These are phyloP conservation scores for Psilocybe cubensis DNA, from an alignment of 768 basidiomycete genomes.

Conservation along the genomic window DNA sequence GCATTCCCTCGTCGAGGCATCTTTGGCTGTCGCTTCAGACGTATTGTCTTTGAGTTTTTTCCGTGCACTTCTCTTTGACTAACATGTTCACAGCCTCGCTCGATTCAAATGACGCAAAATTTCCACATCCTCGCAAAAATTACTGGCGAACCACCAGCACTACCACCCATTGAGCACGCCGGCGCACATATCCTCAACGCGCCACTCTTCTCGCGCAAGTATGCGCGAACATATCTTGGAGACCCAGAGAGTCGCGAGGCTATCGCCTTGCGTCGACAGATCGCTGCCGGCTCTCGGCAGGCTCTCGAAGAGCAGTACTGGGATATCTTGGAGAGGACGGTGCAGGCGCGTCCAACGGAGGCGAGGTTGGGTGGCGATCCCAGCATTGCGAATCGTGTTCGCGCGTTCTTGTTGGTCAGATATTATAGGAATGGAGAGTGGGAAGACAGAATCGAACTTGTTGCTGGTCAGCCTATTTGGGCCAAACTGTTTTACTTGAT, in stretches of 20 bases:
- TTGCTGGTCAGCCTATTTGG: slow-evolving; percentile 90
- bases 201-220: slow-evolving; percentile 80
- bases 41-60: slow-evolving; percentile 38
- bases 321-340: slow-evolving; percentile 79
- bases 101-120: slow-evolving; percentile 66
- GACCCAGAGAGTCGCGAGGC: slow-evolving; percentile 68
- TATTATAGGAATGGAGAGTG: slow-evolving; percentile 85
- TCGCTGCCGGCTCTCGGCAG: slow-evolving; percentile 76
- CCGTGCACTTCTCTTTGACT: neutral
- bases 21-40: slow-evolving; percentile 59
- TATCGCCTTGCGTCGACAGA: slow-evolving; percentile 64
- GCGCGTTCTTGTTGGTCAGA: slow-evolving; percentile 82
- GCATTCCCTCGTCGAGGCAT: slow-evolving; percentile 71
- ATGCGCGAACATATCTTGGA: slow-evolving; percentile 78
- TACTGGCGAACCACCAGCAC: slow-evolving; percentile 71
- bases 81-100: slow-evolving; percentile 40
- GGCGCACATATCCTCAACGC: slow-evolving; percentile 84
- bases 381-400: slow-evolving; percentile 84
- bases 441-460: slow-evolving; percentile 87
- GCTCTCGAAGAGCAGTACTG: slow-evolving; percentile 91
- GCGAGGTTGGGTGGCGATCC: slow-evolving; percentile 92
- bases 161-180: slow-evolving; percentile 79
- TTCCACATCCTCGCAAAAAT: slow-evolving; percentile 80
- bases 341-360: slow-evolving; percentile 81
- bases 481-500: slow-evolving; percentile 93